These are phyloP conservation scores for Yarrowia sp. DNA, from an alignment of 805 yeast species.

Conservation along the genomic window DNA sequence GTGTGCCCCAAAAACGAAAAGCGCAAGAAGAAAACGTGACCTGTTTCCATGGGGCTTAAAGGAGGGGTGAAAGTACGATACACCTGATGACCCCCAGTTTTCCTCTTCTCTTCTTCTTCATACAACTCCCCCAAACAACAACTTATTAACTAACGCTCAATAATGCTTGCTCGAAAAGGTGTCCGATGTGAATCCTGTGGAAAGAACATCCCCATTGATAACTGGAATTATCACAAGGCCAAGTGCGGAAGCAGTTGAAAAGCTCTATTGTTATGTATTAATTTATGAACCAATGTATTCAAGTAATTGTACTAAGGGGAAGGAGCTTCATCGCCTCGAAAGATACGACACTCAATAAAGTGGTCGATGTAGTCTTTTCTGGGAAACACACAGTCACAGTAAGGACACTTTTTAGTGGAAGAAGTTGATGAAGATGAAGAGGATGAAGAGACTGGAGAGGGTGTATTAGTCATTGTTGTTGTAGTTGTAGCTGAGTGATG, in stretches of 20 bases:
- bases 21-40: neutral
- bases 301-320: too few relatives aligned
- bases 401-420: neutral
- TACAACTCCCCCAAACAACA: too few relatives aligned
- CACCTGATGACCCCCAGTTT: neutral
- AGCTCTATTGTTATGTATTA: too few relatives aligned
- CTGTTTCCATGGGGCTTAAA: neutral
- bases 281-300: too few relatives aligned
- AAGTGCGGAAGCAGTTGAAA: too few relatives aligned
- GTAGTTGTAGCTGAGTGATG: too few relatives aligned
- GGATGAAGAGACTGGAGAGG: neutral
- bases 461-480: neutral
- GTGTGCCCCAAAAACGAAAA: neutral
- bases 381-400: neutral
- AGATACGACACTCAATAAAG: neutral
- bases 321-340: constrained; percentile 1
- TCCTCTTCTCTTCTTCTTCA: too few relatives aligned
- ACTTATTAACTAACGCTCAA: neutral
- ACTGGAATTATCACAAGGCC: neutral
- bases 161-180: neutral
- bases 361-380: neutral
- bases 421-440: neutral
- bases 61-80: too few relatives aligned
- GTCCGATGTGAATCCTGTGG: neutral
- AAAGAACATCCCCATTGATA: neutral